Evolutionary conservation across 495 filamentous ascomycete genomes (phyloP), one percentile per base, ranked within the genome.

Genomic region (Aspergillus campestris): DNA sequence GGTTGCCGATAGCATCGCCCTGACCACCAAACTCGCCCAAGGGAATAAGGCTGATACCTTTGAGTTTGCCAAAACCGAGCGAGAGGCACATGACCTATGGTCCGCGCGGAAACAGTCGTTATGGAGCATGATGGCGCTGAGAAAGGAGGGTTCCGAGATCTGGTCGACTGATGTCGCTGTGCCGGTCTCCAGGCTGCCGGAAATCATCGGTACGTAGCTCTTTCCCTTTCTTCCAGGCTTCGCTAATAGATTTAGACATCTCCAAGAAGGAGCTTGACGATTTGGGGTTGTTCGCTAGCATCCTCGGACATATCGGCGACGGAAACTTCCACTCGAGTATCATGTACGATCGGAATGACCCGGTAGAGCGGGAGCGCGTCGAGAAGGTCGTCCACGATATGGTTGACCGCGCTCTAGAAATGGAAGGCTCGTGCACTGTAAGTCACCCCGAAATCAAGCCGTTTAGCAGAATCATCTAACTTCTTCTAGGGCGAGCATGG

Each of bases 281-380:
- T 7, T 69, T 91, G 7, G 88, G 87, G 3, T 64, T 95, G 8
- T 91, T 95, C 56, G 88, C 87, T 13, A 86, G 80, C 59, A 88
- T 91, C 18, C 72, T 96, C 0, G 88, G 84, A 9, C 87, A 94
- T 50, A 81, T 94, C 46, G 87, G 87, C 5, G 86, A 94, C 60
- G 89, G 89, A 7, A 96, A 96, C 61, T 95, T 95, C 63, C 89
- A 95, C 59, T 80, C 87, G 54, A 85, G 81, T 60, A 89, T 95
- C 55, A 79, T 95, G 61, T 95, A 92, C 56, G 79, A 91, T 55
- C 69, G 74, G 28, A 71, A 66, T 12, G 71, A 87, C 46, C 75
- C 77, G 8, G 78, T 64, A 3, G 86, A 95, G 64, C 67, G 72
- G 30, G 78, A 72, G 10, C 81, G 81, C 35, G 86, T 94, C 2